Conservation (phyloP, 306 rosid species). For the Castanospermum australe region DNA sequence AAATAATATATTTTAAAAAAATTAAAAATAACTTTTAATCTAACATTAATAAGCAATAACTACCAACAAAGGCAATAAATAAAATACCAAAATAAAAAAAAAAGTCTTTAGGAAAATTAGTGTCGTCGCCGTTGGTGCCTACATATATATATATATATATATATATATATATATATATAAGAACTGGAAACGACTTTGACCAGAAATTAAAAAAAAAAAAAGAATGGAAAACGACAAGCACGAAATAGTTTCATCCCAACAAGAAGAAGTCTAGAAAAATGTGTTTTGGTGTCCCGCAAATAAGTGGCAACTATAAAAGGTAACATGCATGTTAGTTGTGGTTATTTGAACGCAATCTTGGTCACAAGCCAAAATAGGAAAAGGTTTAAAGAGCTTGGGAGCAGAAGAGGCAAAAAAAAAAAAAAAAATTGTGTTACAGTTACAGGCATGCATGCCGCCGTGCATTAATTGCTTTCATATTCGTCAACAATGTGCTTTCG, state of each 20-base stretch:
- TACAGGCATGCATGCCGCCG: not conserved
- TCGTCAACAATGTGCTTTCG: not conserved
- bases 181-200: not conserved
- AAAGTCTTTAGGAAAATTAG: not conserved
- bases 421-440: not conserved
- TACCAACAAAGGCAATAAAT: not conserved
- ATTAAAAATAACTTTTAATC: no score
- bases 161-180: not conserved
- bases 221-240: not conserved
- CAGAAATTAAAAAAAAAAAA: not conserved
- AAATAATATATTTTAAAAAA: no score
- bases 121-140: no score
- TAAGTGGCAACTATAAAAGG: not conserved
- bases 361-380: not conserved
- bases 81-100: not conserved
- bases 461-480: constrained; percentile 1
- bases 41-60: not conserved
- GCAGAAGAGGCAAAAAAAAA: not conserved
- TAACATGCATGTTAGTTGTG: not conserved
- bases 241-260: not conserved
- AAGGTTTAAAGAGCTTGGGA: not conserved
- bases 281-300: not conserved
- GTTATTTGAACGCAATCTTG: not conserved
- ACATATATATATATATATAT: not conserved
- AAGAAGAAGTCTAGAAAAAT: not conserved